phyloP scores from a whole-genome alignment of 768 basidiomycete species.

The Arthromyces matolae region DNA sequence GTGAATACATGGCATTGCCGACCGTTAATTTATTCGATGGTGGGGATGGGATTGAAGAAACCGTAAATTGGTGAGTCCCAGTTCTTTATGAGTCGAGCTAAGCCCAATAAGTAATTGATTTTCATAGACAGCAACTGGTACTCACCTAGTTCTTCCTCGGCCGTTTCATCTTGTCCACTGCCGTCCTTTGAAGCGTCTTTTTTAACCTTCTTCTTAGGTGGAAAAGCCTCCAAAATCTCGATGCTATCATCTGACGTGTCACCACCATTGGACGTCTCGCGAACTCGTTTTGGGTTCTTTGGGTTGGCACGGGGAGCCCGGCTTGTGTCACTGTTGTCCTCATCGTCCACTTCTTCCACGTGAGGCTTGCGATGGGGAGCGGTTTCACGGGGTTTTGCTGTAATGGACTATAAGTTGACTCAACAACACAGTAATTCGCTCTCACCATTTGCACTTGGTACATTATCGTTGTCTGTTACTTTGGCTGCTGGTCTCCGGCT shows the following conservation, averaged over 20 bases:
- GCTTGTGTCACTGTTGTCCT: background rate
- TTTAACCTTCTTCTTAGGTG: background rate
- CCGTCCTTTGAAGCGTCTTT: background rate
- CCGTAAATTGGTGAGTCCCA: slow-evolving; percentile 9
- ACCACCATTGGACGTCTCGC: no score
- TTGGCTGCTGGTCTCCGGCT: no score
- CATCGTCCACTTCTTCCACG: background rate
- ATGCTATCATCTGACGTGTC: background rate
- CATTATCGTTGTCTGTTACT: no score
- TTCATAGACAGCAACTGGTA: background rate
- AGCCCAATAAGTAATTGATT: background rate
- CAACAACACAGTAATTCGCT: no score
- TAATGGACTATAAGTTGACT: no score
- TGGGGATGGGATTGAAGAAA: slow-evolving; percentile 6
- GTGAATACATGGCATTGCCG: background rate
- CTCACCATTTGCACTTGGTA: no score
- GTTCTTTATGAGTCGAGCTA: background rate
- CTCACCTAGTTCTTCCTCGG: background rate
- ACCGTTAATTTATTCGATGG: background rate
- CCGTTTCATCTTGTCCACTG: background rate
- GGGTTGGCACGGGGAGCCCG: no score
- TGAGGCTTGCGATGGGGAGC: no score
- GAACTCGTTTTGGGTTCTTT: no score
- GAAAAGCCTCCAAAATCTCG: background rate
- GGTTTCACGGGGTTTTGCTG: no score